A percentile compares a stretch with the other conserved stretches of the same genome.
Conservation (phyloP, 164 flowering plant genomes). For the Stephania japonica region DNA sequence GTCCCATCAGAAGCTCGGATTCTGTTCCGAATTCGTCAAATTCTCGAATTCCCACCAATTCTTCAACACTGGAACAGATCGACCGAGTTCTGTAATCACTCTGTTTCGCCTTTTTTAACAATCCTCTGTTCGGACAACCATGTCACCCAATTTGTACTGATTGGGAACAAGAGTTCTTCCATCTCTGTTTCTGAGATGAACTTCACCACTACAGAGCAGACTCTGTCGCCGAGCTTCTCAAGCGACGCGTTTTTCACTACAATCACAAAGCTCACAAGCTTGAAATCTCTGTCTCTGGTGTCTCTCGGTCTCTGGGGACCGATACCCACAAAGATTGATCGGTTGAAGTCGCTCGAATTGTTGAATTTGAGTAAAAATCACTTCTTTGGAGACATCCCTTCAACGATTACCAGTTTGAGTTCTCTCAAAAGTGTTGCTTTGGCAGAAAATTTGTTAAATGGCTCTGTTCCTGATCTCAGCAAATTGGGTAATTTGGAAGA, state of each 20-base stretch:
- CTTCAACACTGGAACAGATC: conserved; percentile 55
- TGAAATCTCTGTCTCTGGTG: conserved; percentile 55
- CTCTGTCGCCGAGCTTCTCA: conserved; percentile 48
- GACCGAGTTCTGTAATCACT: conserved; percentile 66
- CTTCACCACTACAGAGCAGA: conserved; percentile 20
- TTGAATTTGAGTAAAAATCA: conserved; percentile 73
- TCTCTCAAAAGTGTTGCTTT: conserved; percentile 46
- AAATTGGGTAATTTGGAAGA: conserved; percentile 39
- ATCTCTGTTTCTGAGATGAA: conserved; percentile 26
- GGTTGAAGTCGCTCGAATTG: conserved; percentile 47
- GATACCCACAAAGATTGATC: conserved; percentile 47
- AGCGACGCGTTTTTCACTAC: conserved; percentile 61
- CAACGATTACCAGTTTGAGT: conserved; percentile 26
- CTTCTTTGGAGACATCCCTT: conserved; percentile 54
- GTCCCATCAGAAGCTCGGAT: conserved; percentile 34
- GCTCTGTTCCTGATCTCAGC: conserved; percentile 65
- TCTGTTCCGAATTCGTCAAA: conserved; percentile 46
- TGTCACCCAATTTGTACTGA: conserved; percentile 52
- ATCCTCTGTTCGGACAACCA: conserved; percentile 47
- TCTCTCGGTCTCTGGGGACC: conserved; percentile 86
- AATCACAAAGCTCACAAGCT: conserved; percentile 57
- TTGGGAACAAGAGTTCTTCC: conserved; percentile 47
- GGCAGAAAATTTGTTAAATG: conserved; percentile 63
- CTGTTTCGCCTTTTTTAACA: conserved; percentile 43
- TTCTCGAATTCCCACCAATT: conserved; percentile 60